Percentiles rank a stretch among this genome's conserved stretches.
Conservation (phyloP, 768 basidiomycete genomes). For the Leccinum obscurum region DNA sequence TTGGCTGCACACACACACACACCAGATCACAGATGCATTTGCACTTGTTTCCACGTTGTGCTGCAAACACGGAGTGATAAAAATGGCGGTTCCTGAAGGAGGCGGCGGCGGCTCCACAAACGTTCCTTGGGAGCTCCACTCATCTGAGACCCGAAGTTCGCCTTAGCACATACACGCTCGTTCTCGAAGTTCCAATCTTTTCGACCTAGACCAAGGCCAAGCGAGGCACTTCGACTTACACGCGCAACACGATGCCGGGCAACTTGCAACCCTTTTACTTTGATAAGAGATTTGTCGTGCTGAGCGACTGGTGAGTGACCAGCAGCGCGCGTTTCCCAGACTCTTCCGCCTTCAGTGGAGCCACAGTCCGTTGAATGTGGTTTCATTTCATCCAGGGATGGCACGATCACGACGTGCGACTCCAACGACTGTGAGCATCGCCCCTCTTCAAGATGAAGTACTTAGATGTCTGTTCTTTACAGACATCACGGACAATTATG, state of each 20-base stretch:
- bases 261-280: constrained; percentile 24
- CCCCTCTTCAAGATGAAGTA: not conserved
- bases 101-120: constrained; percentile 17
- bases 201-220: not conserved
- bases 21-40: constrained; percentile 1
- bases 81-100: constrained; percentile 3
- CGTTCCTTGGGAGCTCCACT: constrained; percentile 9
- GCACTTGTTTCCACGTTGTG: not conserved
- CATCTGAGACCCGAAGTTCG: not conserved
- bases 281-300: constrained; percentile 81
- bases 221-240: not conserved
- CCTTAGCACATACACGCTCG: not conserved
- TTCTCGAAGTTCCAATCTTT: not conserved
- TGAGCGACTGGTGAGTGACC: constrained; percentile 81
- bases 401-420: constrained; percentile 90
- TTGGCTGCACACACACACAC: constrained; percentile 2
- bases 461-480: not conserved
- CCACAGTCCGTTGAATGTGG: not conserved
- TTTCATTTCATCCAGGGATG: constrained; percentile 52
- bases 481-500: constrained; percentile 91
- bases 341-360: not conserved
- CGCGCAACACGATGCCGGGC: constrained; percentile 14
- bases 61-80: constrained; percentile 21
- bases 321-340: not conserved
- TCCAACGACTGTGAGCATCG: constrained; percentile 80